Percentiles rank a stretch among this genome's conserved stretches.
These are phyloP conservation scores for Pyrus bretschneideri DNA, from an alignment of 306 rosid genomes.

Conservation along the genomic window DNA sequence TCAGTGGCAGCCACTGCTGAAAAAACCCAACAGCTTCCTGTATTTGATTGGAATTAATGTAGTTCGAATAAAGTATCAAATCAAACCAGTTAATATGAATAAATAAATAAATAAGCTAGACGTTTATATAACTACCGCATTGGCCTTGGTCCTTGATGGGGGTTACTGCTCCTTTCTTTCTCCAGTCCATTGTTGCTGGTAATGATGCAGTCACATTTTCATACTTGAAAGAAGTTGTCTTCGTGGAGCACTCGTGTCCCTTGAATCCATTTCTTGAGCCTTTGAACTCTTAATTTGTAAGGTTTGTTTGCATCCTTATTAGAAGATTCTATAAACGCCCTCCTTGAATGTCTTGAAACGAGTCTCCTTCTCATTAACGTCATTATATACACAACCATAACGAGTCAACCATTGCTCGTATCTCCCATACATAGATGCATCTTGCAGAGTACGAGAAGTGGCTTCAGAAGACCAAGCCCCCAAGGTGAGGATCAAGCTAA, in stretches of 20 bases:
- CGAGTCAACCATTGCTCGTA: slow-evolving; percentile 34
- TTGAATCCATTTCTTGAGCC: slow-evolving; percentile 37
- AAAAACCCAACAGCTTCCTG: slow-evolving; percentile 36
- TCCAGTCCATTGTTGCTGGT: slow-evolving; percentile 30
- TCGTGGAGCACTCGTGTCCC: slow-evolving; percentile 34
- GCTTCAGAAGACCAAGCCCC: slow-evolving; percentile 11
- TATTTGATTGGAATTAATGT: background rate
- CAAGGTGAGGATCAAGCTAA: slow-evolving; percentile 18
- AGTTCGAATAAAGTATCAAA: background rate
- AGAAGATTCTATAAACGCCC: slow-evolving; percentile 16
- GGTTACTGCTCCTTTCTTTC: slow-evolving; percentile 33
- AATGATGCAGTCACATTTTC: slow-evolving; percentile 9
- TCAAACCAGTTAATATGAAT: background rate
- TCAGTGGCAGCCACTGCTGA: slow-evolving; percentile 41
- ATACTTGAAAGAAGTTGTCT: slow-evolving; percentile 29
- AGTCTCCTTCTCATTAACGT: slow-evolving; percentile 18
- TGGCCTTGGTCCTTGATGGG: slow-evolving; percentile 38
- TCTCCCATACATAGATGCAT: slow-evolving; percentile 18
- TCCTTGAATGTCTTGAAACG: slow-evolving; percentile 27
- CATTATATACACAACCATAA: slow-evolving; percentile 18
- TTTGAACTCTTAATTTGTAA: slow-evolving; percentile 32
- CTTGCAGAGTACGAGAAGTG: slow-evolving; percentile 21
- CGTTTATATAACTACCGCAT: slow-evolving; percentile 7
- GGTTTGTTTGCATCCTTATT: slow-evolving; percentile 24
- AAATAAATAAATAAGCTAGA: background rate